A percentile compares a stretch with the other conserved stretches of the same genome.
Conservation (phyloP, 306 rosid species). For the Alnus glutinosa region DNA sequence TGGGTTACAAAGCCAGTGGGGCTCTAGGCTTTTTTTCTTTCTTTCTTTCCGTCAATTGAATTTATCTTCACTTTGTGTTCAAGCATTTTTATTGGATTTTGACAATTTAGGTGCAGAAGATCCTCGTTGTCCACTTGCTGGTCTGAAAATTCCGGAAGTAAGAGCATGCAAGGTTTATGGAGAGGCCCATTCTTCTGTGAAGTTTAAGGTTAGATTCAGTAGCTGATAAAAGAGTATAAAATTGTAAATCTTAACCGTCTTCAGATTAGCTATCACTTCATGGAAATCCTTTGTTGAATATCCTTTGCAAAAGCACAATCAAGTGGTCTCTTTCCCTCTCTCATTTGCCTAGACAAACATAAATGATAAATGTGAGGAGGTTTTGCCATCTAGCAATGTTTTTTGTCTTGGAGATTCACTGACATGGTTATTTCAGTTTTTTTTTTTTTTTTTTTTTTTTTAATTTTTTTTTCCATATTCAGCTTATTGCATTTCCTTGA, state of each 20-base stretch:
- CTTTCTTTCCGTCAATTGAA: background rate
- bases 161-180: constrained; percentile 46
- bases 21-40: background rate
- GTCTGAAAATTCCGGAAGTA: constrained; percentile 48
- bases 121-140: constrained; percentile 72
- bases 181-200: constrained; percentile 38
- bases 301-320: background rate
- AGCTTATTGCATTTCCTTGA: constrained; percentile 19
- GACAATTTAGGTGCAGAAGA: constrained; percentile 72
- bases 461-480: background rate
- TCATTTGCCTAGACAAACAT: background rate
- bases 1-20: background rate
- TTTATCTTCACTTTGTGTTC: constrained; percentile 28
- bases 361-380: background rate
- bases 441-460: background rate
- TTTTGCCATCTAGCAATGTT: no score
- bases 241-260: constrained; percentile 2
- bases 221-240: constrained; percentile 13
- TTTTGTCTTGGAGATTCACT: background rate
- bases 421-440: background rate
- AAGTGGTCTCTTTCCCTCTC: background rate
- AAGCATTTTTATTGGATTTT: constrained; percentile 19
- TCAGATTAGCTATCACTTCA: constrained; percentile 21
- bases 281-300: background rate
- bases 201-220: constrained; percentile 60